Evolutionary conservation across 2,329 filamentous ascomycete genomes (phyloP).

Genomic region (Hymenoscyphus infarciens): DNA sequence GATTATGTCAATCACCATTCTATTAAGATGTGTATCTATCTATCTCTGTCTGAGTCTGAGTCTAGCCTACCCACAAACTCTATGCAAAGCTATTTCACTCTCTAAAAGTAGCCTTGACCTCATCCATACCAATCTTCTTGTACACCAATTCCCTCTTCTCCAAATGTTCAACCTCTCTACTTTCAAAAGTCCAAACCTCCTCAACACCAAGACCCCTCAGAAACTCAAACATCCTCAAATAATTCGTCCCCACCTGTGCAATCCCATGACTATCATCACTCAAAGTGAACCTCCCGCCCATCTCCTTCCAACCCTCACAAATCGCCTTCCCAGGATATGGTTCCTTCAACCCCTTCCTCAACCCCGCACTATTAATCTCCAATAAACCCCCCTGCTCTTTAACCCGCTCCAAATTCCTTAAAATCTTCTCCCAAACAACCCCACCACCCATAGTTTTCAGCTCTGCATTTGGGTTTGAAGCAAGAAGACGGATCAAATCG

Average conservation of each 20-base stretch:
- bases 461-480: slow-evolving; percentile 61
- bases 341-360: slow-evolving; percentile 87
- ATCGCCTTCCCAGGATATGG: slow-evolving; percentile 82
- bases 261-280: slow-evolving; percentile 94
- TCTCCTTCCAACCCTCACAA: slow-evolving; percentile 68
- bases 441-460: slow-evolving; percentile 49
- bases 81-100: neutral
- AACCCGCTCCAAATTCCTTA: slow-evolving; percentile 70
- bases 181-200: slow-evolving; percentile 46
- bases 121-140: slow-evolving; percentile 20
- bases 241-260: slow-evolving; percentile 84
- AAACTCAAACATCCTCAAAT: slow-evolving; percentile 65
- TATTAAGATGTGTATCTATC: neutral
- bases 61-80: neutral
- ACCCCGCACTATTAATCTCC: slow-evolving; percentile 82
- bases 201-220: slow-evolving; percentile 62
- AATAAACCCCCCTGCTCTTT: slow-evolving; percentile 74
- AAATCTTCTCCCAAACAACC: slow-evolving; percentile 69
- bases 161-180: slow-evolving; percentile 4
- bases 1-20: too few relatives aligned
- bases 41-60: too few relatives aligned
- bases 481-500: slow-evolving; percentile 82
- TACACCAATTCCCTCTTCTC: slow-evolving; percentile 8
- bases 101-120: slow-evolving; percentile 26
- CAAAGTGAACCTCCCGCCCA: slow-evolving; percentile 80